Evolutionary conservation across 345 rosid genomes (phyloP), one percentile per base, ranked within the genome.

Genomic region (Eucalyptus regnans): DNA sequence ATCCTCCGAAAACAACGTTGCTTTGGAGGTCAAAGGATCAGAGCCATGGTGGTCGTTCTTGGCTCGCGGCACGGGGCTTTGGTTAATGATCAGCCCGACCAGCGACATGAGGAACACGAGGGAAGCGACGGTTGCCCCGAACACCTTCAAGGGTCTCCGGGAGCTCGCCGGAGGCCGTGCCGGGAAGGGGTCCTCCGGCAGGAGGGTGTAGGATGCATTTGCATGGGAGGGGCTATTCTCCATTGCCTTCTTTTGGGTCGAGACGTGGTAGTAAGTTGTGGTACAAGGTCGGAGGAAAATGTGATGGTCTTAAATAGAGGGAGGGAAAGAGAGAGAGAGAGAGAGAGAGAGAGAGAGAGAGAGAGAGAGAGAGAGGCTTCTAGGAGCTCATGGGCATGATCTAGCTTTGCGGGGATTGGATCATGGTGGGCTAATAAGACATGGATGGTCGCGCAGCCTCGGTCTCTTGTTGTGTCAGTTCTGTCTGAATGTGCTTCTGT

Each of bases 31-130:
- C 84, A 76, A 41, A 20, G 84, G 29, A 43, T 41, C 84, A 12
- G 84, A 41, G 84, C 48, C 8, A 41, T 10, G 66, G 49, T 4
- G 89, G 23, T 25, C 44, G 44, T 18, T 41, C 86, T 41, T 58
- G 46, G 31, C n/a, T 6, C 49, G 49, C 71, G 89, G 88, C 52
- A 88, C 87, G 37, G 90, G 96, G 90, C 90, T 90, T 90, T 92
- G 94, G 89, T 89, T 87, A 60, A 90, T 80, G 87, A 94, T 91
- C 83, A 96, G 86, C 37, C 93, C 87, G 4, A 90, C 93, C 88
- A 95, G 79, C 33, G 93, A 93, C 50, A 92, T 16, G 9, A 95
- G 90, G 90, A 94, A 92, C 90, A 92, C 71, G 90, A 89, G 44
- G 0, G 95, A 94, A 18, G 91, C 92, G 3, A 88, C 8, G 16